A percentile compares a stretch with the other conserved stretches of the same genome.
Evolutionary conservation across 208 protist species (phyloP).

Genomic region (Spongospora subterranea): DNA sequence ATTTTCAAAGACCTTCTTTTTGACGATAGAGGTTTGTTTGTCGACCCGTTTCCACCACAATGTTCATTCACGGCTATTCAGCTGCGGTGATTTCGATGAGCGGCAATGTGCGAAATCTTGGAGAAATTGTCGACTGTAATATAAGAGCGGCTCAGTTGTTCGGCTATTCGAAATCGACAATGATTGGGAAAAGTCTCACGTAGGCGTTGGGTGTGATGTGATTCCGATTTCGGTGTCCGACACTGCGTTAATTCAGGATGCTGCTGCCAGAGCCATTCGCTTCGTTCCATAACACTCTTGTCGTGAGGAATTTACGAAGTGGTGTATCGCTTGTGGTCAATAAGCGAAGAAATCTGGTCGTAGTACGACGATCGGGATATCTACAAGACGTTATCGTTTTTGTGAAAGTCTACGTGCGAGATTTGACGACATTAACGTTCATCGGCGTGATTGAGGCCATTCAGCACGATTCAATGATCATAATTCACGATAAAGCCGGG

Average conservation of each 20-base stretch:
- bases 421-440: background rate
- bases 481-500: background rate
- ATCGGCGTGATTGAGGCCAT: constrained; percentile 37
- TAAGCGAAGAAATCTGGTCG: background rate
- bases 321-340: background rate
- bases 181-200: background rate
- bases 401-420: background rate
- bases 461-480: background rate
- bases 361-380: background rate
- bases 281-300: background rate
- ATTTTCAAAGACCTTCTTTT: constrained; percentile 48
- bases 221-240: background rate
- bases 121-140: constrained; percentile 6
- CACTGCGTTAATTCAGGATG: background rate
- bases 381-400: background rate
- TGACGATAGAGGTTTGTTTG: background rate
- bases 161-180: background rate
- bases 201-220: background rate
- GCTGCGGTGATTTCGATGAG: constrained; percentile 7
- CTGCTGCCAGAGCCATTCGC: constrained; percentile 43
- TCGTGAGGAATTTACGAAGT: background rate
- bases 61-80: background rate
- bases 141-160: background rate
- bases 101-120: constrained; percentile 1
- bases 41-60: background rate